A percentile compares a stretch with the other conserved stretches of the same genome.
These are phyloP conservation scores for Pseudopithomyces maydicus DNA, from an alignment of 2,329 filamentous ascomycete species.

Conservation along the genomic window DNA sequence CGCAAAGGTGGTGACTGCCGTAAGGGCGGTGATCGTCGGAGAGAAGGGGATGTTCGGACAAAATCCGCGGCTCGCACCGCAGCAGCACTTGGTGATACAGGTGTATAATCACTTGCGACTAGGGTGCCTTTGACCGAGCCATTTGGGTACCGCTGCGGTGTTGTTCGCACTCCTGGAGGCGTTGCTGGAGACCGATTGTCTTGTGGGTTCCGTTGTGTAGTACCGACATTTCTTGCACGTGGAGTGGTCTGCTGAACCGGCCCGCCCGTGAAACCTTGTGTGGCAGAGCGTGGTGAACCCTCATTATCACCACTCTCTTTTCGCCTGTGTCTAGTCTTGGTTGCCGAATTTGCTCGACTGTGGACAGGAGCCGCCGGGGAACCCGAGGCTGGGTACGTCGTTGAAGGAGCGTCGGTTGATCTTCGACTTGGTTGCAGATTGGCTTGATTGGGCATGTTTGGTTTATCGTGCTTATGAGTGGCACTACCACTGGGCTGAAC, in stretches of 20 bases:
- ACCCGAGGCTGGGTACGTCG: conserved; percentile 24
- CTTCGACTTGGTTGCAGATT: conserved; percentile 29
- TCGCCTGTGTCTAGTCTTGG: conserved; percentile 26
- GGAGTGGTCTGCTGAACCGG: conserved; percentile 41
- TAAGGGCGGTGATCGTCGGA: conserved; percentile 41
- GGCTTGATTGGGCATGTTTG: conserved; percentile 20
- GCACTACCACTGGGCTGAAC: conserved; percentile 17
- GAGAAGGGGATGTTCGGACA: conserved; percentile 33
- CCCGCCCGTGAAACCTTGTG: conserved; percentile 29
- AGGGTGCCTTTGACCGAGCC: conserved; percentile 36
- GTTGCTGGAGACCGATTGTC: conserved; percentile 38
- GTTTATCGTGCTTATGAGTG: conserved; percentile 14
- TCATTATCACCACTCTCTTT: conserved; percentile 29
- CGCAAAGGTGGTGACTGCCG: conserved; percentile 38
- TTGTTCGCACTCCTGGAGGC: conserved; percentile 38
- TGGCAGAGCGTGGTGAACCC: conserved; percentile 30
- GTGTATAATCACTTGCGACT: conserved; percentile 27
- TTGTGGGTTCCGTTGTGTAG: conserved; percentile 38
- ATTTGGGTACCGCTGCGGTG: conserved; percentile 31
- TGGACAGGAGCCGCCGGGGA: conserved; percentile 22
- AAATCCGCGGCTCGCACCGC: conserved; percentile 31
- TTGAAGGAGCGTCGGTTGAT: conserved; percentile 32
- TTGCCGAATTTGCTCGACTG: conserved; percentile 37
- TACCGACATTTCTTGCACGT: conserved; percentile 33
- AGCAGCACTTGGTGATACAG: conserved; percentile 36